Conservation (phyloP, 164 flowering plant genomes). For the Santalum album region DNA sequence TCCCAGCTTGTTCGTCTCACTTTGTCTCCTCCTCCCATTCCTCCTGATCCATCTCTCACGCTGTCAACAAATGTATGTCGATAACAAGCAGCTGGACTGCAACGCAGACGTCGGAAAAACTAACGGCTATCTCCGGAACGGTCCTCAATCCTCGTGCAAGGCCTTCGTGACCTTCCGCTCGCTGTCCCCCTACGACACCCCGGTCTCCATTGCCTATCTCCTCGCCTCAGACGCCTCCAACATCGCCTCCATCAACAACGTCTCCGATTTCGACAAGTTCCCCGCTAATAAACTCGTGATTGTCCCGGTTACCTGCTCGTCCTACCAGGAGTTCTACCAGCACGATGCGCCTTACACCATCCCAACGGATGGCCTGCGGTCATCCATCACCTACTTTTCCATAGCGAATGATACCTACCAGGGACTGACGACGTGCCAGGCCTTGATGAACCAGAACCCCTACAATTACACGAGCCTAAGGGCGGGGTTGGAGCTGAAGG, state of each 20-base stretch:
- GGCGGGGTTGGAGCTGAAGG: slow-evolving; percentile 27
- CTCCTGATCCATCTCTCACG: too few species aligned
- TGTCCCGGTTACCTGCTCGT: slow-evolving; percentile 74
- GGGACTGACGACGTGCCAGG: slow-evolving; percentile 71
- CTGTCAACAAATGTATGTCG: too few species aligned
- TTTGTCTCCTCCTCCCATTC: too few species aligned
- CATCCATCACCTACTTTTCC: slow-evolving; percentile 18
- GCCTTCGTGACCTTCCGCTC: slow-evolving; percentile 56
- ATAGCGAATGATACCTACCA: slow-evolving; percentile 55
- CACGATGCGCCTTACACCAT: slow-evolving; percentile 36
- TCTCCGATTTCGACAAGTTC: slow-evolving; percentile 23
- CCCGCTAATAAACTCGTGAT: slow-evolving; percentile 35
- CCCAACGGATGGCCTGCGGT: too few species aligned
- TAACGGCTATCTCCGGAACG: slow-evolving; percentile 62
- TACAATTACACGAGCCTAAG: slow-evolving; percentile 6
- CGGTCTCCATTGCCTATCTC: slow-evolving; percentile 47
- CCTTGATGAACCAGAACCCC: slow-evolving; percentile 30
- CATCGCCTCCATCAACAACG: slow-evolving; percentile 45
- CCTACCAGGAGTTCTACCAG: slow-evolving; percentile 59
- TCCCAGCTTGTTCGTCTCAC: too few species aligned
- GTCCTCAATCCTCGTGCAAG: slow-evolving; percentile 36
- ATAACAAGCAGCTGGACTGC: too few species aligned
- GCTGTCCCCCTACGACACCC: slow-evolving; percentile 35
- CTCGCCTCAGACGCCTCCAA: slow-evolving; percentile 35
- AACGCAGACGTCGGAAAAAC: too few species aligned